Conservation (phyloP, 2,329 filamentous ascomycete species). For the Claviceps capensis region DNA sequence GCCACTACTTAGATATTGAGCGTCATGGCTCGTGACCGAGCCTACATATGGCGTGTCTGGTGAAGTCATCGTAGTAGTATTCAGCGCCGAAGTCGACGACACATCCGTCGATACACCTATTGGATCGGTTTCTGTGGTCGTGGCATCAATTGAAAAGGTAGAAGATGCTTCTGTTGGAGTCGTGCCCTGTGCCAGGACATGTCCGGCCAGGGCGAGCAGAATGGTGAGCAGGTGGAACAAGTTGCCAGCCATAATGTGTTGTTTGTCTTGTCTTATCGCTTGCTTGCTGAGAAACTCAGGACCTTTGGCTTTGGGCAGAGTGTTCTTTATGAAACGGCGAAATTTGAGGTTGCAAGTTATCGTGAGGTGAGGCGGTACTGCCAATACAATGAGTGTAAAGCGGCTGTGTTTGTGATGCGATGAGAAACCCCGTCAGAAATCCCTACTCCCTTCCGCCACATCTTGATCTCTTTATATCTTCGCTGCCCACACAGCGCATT, state of each 20-base stretch:
- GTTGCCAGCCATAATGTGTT: conserved; percentile 1
- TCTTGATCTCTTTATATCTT: neutral
- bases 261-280: neutral
- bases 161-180: neutral
- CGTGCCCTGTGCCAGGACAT: conserved; percentile 2
- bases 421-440: neutral
- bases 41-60: neutral
- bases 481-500: neutral
- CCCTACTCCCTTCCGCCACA: neutral
- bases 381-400: neutral
- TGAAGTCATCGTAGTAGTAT: neutral
- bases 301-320: no score
- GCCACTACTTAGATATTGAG: neutral
- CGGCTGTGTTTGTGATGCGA: neutral
- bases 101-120: neutral
- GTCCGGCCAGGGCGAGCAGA: neutral
- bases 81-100: neutral
- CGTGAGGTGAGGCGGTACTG: no score
- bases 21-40: neutral
- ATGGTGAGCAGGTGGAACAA: conserved; percentile 1
- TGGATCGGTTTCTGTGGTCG: neutral
- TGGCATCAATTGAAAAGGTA: neutral
- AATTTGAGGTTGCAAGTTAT: no score
- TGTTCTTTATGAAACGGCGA: no score
- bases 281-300: no score